phyloP scores from a whole-genome alignment of 2,329 filamentous ascomycete genomes.

The Geosmithia putterillii region DNA sequence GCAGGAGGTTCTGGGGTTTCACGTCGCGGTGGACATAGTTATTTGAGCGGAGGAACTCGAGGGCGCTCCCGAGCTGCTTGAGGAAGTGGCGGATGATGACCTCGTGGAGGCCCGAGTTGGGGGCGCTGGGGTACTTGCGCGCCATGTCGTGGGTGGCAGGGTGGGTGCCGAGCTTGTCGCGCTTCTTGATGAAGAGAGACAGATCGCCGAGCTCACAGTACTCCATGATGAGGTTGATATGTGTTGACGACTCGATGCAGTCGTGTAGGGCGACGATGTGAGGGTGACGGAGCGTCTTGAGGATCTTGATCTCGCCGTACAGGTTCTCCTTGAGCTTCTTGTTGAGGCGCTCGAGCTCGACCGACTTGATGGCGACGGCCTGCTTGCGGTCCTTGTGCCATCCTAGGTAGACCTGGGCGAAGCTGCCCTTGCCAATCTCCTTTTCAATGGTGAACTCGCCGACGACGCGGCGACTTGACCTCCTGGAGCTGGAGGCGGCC shows the following conservation, averaged over 20 bases:
- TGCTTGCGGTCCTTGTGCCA: constrained; percentile 74
- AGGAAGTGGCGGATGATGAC: constrained; percentile 94
- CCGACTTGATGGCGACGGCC: constrained; percentile 91
- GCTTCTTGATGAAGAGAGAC: constrained; percentile 91
- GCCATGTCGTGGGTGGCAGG: constrained; percentile 82
- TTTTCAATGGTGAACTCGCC: constrained; percentile 73
- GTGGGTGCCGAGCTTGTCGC: constrained; percentile 67
- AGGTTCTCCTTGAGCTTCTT: constrained; percentile 96
- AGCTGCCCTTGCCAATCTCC: constrained; percentile 95
- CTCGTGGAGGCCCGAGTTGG: constrained; percentile 81
- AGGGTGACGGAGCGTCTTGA: constrained; percentile 86
- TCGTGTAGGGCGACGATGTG: constrained; percentile 96
- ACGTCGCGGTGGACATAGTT: constrained; percentile 95
- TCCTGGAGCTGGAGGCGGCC: constrained; percentile 11
- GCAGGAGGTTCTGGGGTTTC: constrained; percentile 89
- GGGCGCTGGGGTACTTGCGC: constrained; percentile 77
- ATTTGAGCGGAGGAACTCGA: constrained; percentile 73
- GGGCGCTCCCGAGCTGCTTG: constrained; percentile 84
- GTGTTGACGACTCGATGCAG: constrained; percentile 73
- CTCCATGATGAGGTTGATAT: constrained; percentile 98
- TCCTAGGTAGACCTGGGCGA: constrained; percentile 87
- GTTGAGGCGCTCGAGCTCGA: constrained; percentile 81
- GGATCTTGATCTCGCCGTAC: constrained; percentile 87
- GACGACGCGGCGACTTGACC: constrained; percentile 27
- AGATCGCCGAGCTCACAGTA: constrained; percentile 93